Percentiles rank a stretch among this genome's conserved stretches.
These are phyloP conservation scores for Silene noctiflora DNA, from an alignment of 179 eudicot species.

Conservation along the genomic window DNA sequence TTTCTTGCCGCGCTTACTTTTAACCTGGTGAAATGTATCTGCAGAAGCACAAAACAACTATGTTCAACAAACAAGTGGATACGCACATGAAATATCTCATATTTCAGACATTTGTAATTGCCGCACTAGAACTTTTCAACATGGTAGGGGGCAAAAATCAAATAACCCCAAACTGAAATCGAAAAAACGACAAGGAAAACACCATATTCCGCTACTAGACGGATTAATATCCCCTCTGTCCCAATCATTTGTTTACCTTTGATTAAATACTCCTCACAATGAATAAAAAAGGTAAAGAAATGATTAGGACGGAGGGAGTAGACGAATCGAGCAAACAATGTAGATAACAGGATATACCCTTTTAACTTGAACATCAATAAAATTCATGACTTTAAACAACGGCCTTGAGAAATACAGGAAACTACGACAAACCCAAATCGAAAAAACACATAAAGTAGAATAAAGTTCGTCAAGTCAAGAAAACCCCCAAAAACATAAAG, in stretches of 20 bases:
- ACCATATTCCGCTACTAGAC: neutral
- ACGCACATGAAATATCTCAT: neutral
- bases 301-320: too few relatives aligned
- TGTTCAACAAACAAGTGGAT: neutral
- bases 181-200: neutral
- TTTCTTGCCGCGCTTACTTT: constrained; percentile 68
- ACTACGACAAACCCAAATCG: neutral
- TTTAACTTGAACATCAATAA: neutral
- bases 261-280: too few relatives aligned
- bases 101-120: neutral
- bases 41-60: constrained; percentile 25
- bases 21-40: constrained; percentile 97
- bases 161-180: too few relatives aligned
- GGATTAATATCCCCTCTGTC: neutral
- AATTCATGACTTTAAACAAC: neutral
- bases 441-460: neutral
- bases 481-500: neutral
- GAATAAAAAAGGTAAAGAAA: too few relatives aligned
- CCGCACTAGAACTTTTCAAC: neutral
- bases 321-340: neutral
- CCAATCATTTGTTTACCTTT: too few relatives aligned
- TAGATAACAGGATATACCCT: neutral
- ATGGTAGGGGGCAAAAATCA: too few relatives aligned
- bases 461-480: neutral
- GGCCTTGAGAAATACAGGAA: too few relatives aligned